These are phyloP conservation scores for Xerocomellus intermedius DNA, from an alignment of 768 basidiomycete species.

Conservation along the genomic window DNA sequence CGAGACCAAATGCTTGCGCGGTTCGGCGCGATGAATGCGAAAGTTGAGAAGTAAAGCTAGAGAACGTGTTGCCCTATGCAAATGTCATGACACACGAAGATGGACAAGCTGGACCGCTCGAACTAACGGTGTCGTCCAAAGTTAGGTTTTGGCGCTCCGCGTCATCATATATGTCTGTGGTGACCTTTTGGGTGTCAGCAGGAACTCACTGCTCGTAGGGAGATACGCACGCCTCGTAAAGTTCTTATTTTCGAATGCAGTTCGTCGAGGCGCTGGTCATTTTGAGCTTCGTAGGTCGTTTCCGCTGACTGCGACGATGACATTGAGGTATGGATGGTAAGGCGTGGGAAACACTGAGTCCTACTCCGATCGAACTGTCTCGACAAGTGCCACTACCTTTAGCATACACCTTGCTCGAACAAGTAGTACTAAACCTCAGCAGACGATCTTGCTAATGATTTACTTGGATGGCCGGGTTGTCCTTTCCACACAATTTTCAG, in stretches of 20 bases:
- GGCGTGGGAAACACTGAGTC: slow-evolving; percentile 20
- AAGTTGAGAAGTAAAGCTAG: slow-evolving; percentile 59
- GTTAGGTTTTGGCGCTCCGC: slow-evolving; percentile 79
- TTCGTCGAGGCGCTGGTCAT: slow-evolving; percentile 81
- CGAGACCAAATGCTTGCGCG: slow-evolving; percentile 69
- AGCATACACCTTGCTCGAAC: too few species aligned
- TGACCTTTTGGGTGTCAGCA: slow-evolving; percentile 51
- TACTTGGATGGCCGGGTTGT: too few species aligned
- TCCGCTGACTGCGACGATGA: slow-evolving; percentile 47
- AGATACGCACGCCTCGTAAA: slow-evolving; percentile 63
- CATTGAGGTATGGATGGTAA: slow-evolving; percentile 22
- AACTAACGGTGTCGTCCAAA: slow-evolving; percentile 71
- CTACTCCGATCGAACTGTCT: not conserved
- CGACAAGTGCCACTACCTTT: too few species aligned
- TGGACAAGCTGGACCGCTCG: not conserved
- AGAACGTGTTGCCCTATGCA: slow-evolving; percentile 61
- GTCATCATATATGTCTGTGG: slow-evolving; percentile 82
- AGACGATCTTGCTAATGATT: too few species aligned
- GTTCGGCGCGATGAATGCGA: slow-evolving; percentile 68
- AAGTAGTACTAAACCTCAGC: too few species aligned
- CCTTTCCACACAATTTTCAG: too few species aligned
- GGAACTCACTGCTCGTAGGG: not conserved
- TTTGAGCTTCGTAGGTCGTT: slow-evolving; percentile 80
- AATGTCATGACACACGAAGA: not conserved
- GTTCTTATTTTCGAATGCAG: slow-evolving; percentile 83